Conservation (phyloP, 805 yeast genomes). For the Yamadazyma kitorensis region DNA sequence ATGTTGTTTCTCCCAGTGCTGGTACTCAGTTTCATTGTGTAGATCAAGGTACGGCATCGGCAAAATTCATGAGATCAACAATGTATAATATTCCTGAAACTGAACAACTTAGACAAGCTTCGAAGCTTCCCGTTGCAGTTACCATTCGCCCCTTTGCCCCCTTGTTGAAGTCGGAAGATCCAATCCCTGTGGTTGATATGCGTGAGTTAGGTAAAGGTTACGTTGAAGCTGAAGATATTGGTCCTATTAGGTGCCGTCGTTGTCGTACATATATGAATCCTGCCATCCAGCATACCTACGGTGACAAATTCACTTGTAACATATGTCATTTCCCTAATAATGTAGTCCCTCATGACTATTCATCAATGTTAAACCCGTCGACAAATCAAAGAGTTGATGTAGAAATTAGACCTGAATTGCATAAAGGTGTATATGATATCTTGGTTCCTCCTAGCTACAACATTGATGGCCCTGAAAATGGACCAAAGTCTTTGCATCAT, state of each 20-base stretch:
- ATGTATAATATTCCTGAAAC: constrained; percentile 81
- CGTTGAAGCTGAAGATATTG: constrained; percentile 33
- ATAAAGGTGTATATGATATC: constrained; percentile 81
- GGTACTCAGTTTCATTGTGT: constrained; percentile 64
- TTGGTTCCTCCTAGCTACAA: constrained; percentile 74
- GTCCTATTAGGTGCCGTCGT: constrained; percentile 87
- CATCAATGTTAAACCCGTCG: constrained; percentile 50
- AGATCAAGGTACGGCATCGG: constrained; percentile 85
- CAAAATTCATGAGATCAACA: constrained; percentile 72
- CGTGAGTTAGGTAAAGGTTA: constrained; percentile 29
- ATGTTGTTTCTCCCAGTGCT: constrained; percentile 80
- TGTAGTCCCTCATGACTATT: constrained; percentile 64
- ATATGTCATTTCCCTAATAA: constrained; percentile 76
- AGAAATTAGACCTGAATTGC: constrained; percentile 68
- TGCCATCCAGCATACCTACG: constrained; percentile 62
- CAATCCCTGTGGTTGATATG: constrained; percentile 69
- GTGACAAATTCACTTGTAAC: constrained; percentile 73
- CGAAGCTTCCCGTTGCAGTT: constrained; percentile 80
- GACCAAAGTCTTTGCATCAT: constrained; percentile 55
- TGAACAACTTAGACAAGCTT: constrained; percentile 62
- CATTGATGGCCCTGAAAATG: constrained; percentile 32
- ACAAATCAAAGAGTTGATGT: constrained; percentile 60
- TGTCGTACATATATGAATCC: constrained; percentile 92
- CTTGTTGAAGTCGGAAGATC: constrained; percentile 43
- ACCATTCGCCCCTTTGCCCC: constrained; percentile 85